Evolutionary conservation across 2,329 filamentous ascomycete species (phyloP), one percentile per base, ranked within the genome.

Genomic region (Stagonosporopsis cucurbitacearum): DNA sequence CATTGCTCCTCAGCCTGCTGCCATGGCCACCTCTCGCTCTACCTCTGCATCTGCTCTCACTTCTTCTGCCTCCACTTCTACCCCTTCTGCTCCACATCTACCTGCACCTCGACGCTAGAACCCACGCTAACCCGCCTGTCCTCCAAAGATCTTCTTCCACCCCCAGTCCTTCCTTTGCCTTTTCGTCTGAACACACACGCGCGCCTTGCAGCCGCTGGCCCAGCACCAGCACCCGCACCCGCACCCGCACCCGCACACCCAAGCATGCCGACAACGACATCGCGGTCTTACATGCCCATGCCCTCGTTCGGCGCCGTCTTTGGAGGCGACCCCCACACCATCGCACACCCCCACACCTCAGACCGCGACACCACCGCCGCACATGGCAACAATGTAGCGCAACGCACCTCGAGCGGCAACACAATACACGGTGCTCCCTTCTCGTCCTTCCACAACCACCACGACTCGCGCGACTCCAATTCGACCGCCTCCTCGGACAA

Each of bases 401-500:
- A 68, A 46, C 73, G 70, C 60, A 68, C 72, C 37, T 70, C 73
- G 43, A 74, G 67, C 66, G 71, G 70, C 56, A 72, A 65, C 59
- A 67, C 66, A 50, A 68, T 62, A 55, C 66, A 64, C 62, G 67
- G 65, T 60, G 60, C 67, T 23, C 62, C 67, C 45, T 78, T 76
- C 60, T 65, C 75, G 33, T 66, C 79, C 58, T 80, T 80, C 61
- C 90, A 92, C 76, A 63, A 71, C 46, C 72, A 74, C 66, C 86
- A 88, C 69, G 89, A 91, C 73, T 92, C 89, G 76, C 84, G 87
- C 72, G 85, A 91, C 71, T 92, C 89, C 78, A 88, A 86, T n/a
- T 93, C 88, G 7, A 91, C 89, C 15, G 91, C 91, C 62, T 98
- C 95, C 1, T 91, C 91, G 37, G 93, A 96, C 70, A 96, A 94